These are phyloP conservation scores for Colletotrichum godetiae DNA, from an alignment of 2,329 filamentous ascomycete genomes.

Conservation along the genomic window DNA sequence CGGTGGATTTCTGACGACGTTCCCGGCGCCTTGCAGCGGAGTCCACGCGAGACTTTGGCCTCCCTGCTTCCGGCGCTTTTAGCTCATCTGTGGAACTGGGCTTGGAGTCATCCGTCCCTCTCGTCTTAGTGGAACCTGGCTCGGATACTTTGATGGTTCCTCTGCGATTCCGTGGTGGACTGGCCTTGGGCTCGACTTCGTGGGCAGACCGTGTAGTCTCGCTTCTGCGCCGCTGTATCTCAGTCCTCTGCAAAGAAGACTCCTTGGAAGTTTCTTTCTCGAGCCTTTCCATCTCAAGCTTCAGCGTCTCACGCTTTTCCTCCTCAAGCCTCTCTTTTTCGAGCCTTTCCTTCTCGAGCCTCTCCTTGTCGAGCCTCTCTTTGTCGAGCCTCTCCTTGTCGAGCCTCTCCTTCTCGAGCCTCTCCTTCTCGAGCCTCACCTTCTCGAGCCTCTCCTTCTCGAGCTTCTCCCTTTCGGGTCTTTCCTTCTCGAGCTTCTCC, in stretches of 20 bases:
- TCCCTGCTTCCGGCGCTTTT: slow-evolving; percentile 35
- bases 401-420: neutral
- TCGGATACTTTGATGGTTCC: neutral
- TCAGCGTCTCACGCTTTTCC: neutral
- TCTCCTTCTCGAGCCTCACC: neutral
- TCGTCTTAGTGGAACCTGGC: neutral
- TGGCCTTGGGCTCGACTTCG: neutral
- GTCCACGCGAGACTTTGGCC: slow-evolving; percentile 54
- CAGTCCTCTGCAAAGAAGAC: neutral
- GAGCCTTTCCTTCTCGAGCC: no score
- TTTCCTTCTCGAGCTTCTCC: neutral
- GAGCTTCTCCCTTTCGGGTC: neutral
- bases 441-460: no score
- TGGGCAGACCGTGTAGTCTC: neutral
- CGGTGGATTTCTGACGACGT: slow-evolving; percentile 54
- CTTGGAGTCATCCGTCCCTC: neutral
- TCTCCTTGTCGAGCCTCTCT: neutral
- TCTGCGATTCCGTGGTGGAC: neutral
- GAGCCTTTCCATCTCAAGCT: neutral
- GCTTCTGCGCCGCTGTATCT: slow-evolving; percentile 2
- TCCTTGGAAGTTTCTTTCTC: neutral
- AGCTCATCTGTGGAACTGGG: neutral
- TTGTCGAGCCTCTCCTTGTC: neutral
- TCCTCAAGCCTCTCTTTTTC: neutral
- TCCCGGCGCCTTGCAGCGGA: slow-evolving; percentile 57